A percentile compares a stretch with the other conserved stretches of the same genome.
These are phyloP conservation scores for Brettanomyces nanus DNA, from an alignment of 805 yeast species.

Conservation along the genomic window DNA sequence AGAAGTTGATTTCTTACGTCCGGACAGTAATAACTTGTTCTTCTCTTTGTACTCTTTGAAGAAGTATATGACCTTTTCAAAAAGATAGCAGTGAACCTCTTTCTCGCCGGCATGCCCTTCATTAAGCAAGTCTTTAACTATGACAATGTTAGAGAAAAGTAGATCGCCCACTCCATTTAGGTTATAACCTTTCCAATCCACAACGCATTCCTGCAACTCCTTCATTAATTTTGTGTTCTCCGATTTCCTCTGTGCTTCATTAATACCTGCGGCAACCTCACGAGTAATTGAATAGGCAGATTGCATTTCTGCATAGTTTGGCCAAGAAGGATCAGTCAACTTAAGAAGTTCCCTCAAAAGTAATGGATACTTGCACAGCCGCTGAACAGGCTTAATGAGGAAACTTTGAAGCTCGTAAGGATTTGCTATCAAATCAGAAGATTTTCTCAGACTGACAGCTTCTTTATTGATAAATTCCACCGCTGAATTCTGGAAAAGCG, in stretches of 20 bases:
- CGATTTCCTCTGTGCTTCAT: constrained; percentile 87
- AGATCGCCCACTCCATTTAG: constrained; percentile 78
- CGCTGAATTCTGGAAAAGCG: constrained; percentile 83
- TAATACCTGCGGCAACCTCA: constrained; percentile 79
- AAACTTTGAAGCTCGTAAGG: constrained; percentile 85
- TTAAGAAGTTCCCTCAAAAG: constrained; percentile 70
- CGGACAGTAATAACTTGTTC: constrained; percentile 38
- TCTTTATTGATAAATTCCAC: constrained; percentile 69
- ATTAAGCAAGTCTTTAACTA: constrained; percentile 48
- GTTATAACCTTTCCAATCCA: constrained; percentile 89
- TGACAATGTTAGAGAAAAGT: constrained; percentile 62
- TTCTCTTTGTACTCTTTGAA: constrained; percentile 53
- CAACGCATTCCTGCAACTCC: constrained; percentile 64
- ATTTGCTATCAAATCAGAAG: constrained; percentile 62
- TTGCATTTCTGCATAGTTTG: constrained; percentile 57
- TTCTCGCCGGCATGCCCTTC: constrained; percentile 59
- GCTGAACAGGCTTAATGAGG: constrained; percentile 88
- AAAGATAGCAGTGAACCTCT: constrained; percentile 83
- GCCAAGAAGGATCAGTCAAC: constrained; percentile 43
- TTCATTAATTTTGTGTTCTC: constrained; percentile 72
- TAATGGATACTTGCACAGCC: constrained; percentile 92
- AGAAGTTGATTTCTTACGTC: constrained; percentile 41
- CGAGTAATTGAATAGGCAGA: constrained; percentile 67
- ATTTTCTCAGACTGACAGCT: constrained; percentile 43
- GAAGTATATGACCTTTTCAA: constrained; percentile 56